Conservation (phyloP, 192 early-diverging fungal genomes). For the Backusella psychrophila region DNA sequence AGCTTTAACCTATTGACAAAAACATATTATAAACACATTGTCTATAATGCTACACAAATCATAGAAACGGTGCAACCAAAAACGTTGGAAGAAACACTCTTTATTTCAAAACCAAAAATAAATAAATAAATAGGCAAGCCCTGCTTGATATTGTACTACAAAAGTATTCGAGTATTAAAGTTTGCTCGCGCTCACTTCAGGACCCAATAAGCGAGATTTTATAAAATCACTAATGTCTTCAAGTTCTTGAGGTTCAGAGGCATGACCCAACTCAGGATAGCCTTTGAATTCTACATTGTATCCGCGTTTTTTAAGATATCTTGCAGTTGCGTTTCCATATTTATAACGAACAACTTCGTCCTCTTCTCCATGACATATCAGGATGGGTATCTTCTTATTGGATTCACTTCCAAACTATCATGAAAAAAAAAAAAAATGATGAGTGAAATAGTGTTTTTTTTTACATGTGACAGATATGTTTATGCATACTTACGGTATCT, state of each 20-base stretch:
- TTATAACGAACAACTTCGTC: conserved; percentile 72
- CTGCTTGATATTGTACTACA: not conserved
- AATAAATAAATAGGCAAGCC: not conserved
- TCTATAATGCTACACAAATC: no score
- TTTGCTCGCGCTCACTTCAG: not conserved
- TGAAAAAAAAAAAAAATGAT: not conserved
- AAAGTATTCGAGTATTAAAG: not conserved
- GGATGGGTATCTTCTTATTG: conserved; percentile 70
- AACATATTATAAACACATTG: no score
- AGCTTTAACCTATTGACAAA: no score
- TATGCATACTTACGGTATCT: conserved; percentile 23
- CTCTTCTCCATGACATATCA: conserved; percentile 79
- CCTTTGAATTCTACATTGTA: conserved; percentile 71
- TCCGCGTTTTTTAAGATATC: conserved; percentile 54
- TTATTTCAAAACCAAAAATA: not conserved
- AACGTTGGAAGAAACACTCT: not conserved
- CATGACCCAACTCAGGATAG: conserved; percentile 79
- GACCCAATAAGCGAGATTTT: not conserved
- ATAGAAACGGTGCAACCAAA: no score
- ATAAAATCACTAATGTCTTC: conserved; percentile 3
- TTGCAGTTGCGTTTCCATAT: conserved; percentile 66
- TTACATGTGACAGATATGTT: not conserved
- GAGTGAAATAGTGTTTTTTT: not conserved
- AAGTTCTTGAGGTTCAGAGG: conserved; percentile 28
- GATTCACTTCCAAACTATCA: conserved; percentile 47